Evolutionary conservation across 176 grass and related monocot species (phyloP).

Genomic region (Ananas comosus): DNA sequence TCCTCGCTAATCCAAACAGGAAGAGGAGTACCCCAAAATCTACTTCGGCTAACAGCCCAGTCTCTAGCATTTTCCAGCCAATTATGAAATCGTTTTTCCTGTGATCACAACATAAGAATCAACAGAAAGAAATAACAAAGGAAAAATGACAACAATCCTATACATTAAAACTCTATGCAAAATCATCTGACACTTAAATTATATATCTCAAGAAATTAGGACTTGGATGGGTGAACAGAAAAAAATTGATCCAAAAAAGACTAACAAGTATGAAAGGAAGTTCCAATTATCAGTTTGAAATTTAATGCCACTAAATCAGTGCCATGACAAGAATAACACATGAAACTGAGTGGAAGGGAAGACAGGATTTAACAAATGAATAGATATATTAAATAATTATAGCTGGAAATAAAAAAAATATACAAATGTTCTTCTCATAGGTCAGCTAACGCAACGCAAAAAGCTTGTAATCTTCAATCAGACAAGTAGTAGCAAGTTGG

Average conservation of each 20-base stretch:
- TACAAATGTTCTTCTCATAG: too few relatives aligned
- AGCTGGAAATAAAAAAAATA: neutral
- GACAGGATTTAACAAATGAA: neutral
- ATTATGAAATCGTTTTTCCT: constrained; percentile 98
- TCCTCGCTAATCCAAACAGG: constrained; percentile 92
- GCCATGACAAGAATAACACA: neutral
- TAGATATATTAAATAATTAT: neutral
- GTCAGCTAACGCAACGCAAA: too few relatives aligned
- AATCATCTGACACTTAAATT: neutral
- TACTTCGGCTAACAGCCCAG: constrained; percentile 92
- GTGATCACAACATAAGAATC: constrained; percentile 15
- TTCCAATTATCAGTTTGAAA: neutral
- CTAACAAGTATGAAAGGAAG: neutral
- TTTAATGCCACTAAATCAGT: neutral
- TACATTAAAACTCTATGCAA: too few relatives aligned
- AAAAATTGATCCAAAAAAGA: neutral
- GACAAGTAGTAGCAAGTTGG: neutral
- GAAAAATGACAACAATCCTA: too few relatives aligned
- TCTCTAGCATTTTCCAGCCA: constrained; percentile 98
- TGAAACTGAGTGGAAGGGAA: neutral
- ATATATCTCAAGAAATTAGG: neutral
- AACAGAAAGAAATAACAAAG: neutral
- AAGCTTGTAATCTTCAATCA: too few relatives aligned
- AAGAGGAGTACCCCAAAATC: constrained; percentile 99
- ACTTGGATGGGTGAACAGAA: neutral